Conservation (phyloP, 805 yeast species). For the Suhomyces sp. region DNA sequence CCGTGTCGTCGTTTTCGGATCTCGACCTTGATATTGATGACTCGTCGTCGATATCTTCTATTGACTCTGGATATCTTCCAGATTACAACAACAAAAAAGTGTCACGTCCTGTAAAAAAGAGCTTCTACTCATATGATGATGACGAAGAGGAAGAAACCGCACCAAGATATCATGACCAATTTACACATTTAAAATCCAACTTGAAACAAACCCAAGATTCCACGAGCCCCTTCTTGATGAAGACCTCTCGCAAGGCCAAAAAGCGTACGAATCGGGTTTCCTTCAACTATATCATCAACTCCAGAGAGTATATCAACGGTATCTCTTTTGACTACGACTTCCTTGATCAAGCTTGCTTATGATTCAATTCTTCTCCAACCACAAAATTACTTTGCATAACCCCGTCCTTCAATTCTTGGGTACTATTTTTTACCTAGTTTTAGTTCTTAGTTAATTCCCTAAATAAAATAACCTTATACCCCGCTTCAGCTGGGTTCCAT, state of each 20-base stretch:
- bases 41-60: constrained; percentile 9
- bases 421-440: neutral
- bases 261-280: constrained; percentile 29
- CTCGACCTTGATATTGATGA: constrained; percentile 9
- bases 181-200: constrained; percentile 16
- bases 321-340: constrained; percentile 42
- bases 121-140: neutral
- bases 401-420: constrained; percentile 4
- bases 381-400: neutral
- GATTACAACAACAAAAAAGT: constrained; percentile 10
- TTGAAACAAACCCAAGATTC: constrained; percentile 10
- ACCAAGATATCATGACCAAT: constrained; percentile 7
- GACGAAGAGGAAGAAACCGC: constrained; percentile 3
- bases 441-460: neutral
- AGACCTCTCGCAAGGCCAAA: constrained; percentile 8
- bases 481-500: neutral
- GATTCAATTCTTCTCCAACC: constrained; percentile 5
- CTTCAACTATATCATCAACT: constrained; percentile 40
- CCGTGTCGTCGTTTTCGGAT: constrained; percentile 5
- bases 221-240: constrained; percentile 2
- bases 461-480: neutral
- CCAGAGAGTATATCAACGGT: constrained; percentile 46
- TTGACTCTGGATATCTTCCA: constrained; percentile 14
- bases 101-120: neutral
- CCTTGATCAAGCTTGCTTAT: constrained; percentile 35